These are phyloP conservation scores for Vickermania spadyakhi DNA, from an alignment of 208 protist species.

Conservation along the genomic window DNA sequence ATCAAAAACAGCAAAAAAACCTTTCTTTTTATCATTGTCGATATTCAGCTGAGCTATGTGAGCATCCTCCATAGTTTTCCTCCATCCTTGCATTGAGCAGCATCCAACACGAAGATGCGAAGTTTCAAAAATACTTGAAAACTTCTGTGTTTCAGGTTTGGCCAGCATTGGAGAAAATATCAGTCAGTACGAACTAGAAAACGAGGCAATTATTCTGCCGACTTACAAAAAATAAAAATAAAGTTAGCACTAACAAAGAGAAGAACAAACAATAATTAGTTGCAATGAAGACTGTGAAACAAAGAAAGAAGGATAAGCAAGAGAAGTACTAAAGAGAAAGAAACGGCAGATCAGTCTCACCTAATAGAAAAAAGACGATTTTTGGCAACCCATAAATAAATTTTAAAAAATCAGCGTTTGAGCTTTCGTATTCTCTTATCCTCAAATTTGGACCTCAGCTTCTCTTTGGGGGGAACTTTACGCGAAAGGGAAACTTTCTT, in stretches of 20 bases:
- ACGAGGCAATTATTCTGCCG: neutral
- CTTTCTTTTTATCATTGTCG: conserved; percentile 47
- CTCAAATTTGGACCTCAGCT: neutral
- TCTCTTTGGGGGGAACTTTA: neutral
- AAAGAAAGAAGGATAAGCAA: conserved; percentile 8
- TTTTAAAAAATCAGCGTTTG: conserved; percentile 1
- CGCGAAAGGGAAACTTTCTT: conserved; percentile 5
- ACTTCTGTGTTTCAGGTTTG: conserved; percentile 87
- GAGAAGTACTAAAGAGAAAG: conserved; percentile 4
- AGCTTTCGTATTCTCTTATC: conserved; percentile 2
- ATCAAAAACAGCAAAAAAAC: conserved; percentile 89
- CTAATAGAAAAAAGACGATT: neutral
- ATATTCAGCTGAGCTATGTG: conserved; percentile 81
- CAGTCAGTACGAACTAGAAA: conserved; percentile 2
- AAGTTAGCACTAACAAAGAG: neutral
- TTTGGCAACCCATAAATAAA: neutral
- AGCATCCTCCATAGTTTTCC: conserved; percentile 88
- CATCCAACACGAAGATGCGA: conserved; percentile 70
- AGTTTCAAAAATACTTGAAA: conserved; percentile 84
- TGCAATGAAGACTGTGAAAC: neutral
- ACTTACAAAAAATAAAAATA: conserved; percentile 6
- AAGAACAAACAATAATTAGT: conserved; percentile 9
- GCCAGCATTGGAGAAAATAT: conserved; percentile 53
- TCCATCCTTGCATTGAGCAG: conserved; percentile 90
- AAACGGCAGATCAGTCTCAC: neutral